Conservation (phyloP, 2,329 filamentous ascomycete genomes). For the Trematosphaeria pertusa region DNA sequence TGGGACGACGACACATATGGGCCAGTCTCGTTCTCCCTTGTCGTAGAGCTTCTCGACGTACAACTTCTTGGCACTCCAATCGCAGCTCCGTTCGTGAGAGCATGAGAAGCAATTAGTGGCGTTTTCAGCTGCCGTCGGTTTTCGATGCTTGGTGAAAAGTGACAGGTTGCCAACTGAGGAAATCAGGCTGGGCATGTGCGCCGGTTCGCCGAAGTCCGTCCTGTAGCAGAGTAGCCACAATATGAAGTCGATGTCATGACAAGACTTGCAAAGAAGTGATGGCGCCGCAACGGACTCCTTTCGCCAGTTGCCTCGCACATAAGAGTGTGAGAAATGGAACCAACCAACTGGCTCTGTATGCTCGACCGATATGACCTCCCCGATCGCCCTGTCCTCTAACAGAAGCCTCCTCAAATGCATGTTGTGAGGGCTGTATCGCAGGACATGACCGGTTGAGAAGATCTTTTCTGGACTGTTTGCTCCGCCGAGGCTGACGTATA, state of each 20-base stretch:
- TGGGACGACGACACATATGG: constrained; percentile 84
- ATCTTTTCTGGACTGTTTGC: constrained; percentile 51
- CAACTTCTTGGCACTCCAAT: constrained; percentile 83
- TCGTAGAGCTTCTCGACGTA: constrained; percentile 75
- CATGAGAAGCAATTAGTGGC: constrained; percentile 90
- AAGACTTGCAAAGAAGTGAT: constrained; percentile 90
- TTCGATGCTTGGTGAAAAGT: constrained; percentile 77
- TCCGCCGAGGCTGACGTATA: constrained; percentile 65
- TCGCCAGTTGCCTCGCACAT: constrained; percentile 78
- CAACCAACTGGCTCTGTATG: constrained; percentile 95
- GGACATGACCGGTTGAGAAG: constrained; percentile 91
- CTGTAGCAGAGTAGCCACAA: constrained; percentile 89
- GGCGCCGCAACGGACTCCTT: constrained; percentile 77
- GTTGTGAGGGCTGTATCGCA: constrained; percentile 93
- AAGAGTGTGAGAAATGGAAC: constrained; percentile 77
- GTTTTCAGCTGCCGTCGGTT: constrained; percentile 74
- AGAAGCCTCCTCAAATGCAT: constrained; percentile 80
- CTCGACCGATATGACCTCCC: constrained; percentile 82
- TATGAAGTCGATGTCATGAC: constrained; percentile 92
- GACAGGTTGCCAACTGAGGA: constrained; percentile 77
- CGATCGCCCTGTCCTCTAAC: constrained; percentile 76
- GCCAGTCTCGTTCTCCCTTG: constrained; percentile 76
- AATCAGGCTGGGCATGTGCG: constrained; percentile 77
- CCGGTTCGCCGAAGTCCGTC: constrained; percentile 50
- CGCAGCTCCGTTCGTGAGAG: constrained; percentile 74